Evolutionary conservation across 2,329 filamentous ascomycete species (phyloP).

Genomic region (Pseudogymnoascus sp.): DNA sequence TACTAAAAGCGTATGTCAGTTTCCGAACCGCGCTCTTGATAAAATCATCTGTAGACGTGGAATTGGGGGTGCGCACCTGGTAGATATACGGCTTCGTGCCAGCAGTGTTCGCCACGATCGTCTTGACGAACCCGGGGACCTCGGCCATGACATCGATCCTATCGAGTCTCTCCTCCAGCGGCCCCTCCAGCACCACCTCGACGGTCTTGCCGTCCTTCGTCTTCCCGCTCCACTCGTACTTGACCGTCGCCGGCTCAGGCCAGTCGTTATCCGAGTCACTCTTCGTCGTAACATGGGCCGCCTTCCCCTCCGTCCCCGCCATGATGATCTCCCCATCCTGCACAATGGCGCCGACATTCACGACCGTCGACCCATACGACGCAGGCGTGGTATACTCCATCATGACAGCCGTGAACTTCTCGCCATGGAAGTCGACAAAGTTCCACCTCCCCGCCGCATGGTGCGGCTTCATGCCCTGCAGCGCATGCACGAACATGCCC

Average conservation of each 20-base stretch:
- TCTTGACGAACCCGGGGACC: conserved; percentile 91
- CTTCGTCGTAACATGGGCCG: conserved; percentile 59
- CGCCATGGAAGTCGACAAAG: conserved; percentile 84
- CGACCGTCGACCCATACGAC: conserved; percentile 79
- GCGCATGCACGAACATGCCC: conserved; percentile 71
- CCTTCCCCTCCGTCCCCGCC: conserved; percentile 57
- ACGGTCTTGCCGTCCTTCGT: conserved; percentile 67
- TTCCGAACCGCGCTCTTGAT: background rate
- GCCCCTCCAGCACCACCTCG: conserved; percentile 59
- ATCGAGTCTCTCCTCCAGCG: conserved; percentile 63
- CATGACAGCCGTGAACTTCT: conserved; percentile 76
- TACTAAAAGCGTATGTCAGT: conserved; percentile 49
- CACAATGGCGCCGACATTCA: conserved; percentile 74
- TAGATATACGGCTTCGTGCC: conserved; percentile 98
- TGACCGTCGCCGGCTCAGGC: conserved; percentile 73
- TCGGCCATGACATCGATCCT: conserved; percentile 94
- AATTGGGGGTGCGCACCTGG: conserved; percentile 51
- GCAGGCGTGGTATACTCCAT: conserved; percentile 96
- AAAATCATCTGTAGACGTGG: background rate
- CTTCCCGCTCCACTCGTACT: conserved; percentile 70
- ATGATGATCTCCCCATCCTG: conserved; percentile 74
- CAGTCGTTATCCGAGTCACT: conserved; percentile 74
- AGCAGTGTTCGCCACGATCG: conserved; percentile 76
- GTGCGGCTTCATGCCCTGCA: conserved; percentile 99
- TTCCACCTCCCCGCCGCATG: conserved; percentile 91